Evolutionary conservation across 768 basidiomycete species (phyloP).

Genomic region (Podaxis rugospora): DNA sequence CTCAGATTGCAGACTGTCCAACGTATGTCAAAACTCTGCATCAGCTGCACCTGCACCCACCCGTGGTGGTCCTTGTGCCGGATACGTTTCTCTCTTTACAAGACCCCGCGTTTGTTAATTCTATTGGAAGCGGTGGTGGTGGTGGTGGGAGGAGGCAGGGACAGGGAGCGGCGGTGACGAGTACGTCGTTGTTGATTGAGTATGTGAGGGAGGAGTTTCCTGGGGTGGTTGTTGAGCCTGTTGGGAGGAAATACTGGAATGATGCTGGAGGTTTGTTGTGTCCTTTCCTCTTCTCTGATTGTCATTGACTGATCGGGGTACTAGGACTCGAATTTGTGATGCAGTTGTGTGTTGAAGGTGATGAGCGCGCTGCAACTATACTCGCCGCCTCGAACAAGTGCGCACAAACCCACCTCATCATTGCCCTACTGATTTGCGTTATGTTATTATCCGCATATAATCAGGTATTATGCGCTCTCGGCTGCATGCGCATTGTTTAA

Average conservation of each 20-base stretch:
- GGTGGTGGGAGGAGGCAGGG: slow-evolving; percentile 8
- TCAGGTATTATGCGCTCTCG: slow-evolving; percentile 85
- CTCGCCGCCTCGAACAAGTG: slow-evolving; percentile 78
- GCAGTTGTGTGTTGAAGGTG: slow-evolving; percentile 75
- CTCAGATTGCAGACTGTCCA: slow-evolving; percentile 76
- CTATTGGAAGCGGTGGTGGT: slow-evolving; percentile 11
- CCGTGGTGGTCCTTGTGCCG: slow-evolving; percentile 70
- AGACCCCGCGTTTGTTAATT: slow-evolving; percentile 40
- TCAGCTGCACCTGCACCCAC: slow-evolving; percentile 76
- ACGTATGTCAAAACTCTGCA: slow-evolving; percentile 88
- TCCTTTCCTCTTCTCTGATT: background rate
- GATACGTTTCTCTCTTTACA: slow-evolving; percentile 69
- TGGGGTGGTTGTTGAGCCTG: slow-evolving; percentile 58
- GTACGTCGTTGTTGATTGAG: slow-evolving; percentile 62
- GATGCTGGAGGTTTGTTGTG: slow-evolving; percentile 58
- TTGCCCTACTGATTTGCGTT: background rate
- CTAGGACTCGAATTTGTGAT: slow-evolving; percentile 75
- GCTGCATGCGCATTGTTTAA: slow-evolving; percentile 87
- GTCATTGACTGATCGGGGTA: background rate
- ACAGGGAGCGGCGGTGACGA: slow-evolving; percentile 32
- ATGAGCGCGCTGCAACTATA: slow-evolving; percentile 76
- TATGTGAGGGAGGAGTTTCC: slow-evolving; percentile 75
- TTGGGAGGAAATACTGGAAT: slow-evolving; percentile 83
- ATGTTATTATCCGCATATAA: background rate
- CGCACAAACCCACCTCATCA: slow-evolving; percentile 30